Evolutionary conservation across 495 filamentous ascomycete genomes (phyloP), one percentile per base, ranked within the genome.

Genomic region (Neurospora tetrasperma): DNA sequence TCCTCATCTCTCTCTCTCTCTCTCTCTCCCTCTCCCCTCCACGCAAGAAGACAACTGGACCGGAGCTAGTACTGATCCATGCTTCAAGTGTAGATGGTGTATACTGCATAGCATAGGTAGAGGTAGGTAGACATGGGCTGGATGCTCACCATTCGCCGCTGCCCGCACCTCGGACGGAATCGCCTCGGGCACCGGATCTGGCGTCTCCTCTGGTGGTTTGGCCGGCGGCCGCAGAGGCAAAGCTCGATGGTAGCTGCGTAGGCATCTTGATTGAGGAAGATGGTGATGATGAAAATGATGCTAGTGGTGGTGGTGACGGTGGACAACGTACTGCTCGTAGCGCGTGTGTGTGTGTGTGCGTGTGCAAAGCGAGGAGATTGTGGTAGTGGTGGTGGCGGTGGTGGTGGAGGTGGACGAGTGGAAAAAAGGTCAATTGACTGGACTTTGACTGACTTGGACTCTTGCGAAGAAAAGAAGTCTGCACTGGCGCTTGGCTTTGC

Each of bases 201-300:
- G 77, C 86, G 73, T 88, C 86, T 78, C 85, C 84, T 71, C 77
- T 83, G 75, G 83, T 87, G 76, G 83, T 88, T 82, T 92, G 91
- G 80, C 91, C 91, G 76, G 92, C 91, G 75, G 92, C 91, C 74
- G 92, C 91, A 76, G 91, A 92, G 79, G 92, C 92, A 86, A 94
- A 94, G 87, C 90, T 93, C 74, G 92, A 93, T 74, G 91, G 88
- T 77, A 93, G 88, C 83, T 90, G 89, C 80, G 90, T 89, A 82
- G 91, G 87, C 92, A 94, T 94, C 69, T 44, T 78, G 70, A 41
- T 48, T n/a, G 43, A 71, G 48, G 31, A 23, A 31, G 42, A 14
- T 11, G 27, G 12, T 23, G 54, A 18, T 23, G 46, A 39, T 39
- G 70, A 38, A 38, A 31, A 18, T 54, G 16, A 9, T 20, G 70